Conservation (phyloP, 2,329 filamentous ascomycete species). For the Aureobasidium melanogenum region DNA sequence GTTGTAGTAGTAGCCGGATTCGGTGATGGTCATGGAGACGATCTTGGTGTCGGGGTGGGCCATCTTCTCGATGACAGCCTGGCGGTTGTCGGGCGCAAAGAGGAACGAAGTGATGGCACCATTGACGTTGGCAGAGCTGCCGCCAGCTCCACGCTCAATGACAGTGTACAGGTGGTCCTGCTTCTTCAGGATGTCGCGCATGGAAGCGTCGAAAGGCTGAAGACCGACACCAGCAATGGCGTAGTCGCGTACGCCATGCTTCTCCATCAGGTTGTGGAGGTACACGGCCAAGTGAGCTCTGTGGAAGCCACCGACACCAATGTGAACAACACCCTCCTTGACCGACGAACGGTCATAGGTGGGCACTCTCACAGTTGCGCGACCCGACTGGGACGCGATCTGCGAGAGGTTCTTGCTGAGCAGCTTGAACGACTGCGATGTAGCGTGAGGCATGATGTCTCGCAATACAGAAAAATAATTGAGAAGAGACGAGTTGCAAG, state of each 20-base stretch:
- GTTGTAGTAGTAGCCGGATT: slow-evolving; percentile 50
- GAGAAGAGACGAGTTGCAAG: neutral
- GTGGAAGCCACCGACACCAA: slow-evolving; percentile 49
- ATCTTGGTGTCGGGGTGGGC: slow-evolving; percentile 46
- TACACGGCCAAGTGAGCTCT: slow-evolving; percentile 47
- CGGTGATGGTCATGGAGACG: slow-evolving; percentile 48
- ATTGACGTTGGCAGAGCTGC: slow-evolving; percentile 40
- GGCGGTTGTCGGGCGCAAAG: slow-evolving; percentile 43
- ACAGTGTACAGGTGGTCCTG: slow-evolving; percentile 48
- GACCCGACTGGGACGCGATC: slow-evolving; percentile 22
- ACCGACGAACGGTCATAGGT: slow-evolving; percentile 36
- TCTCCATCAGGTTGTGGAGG: slow-evolving; percentile 40
- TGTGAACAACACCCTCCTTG: slow-evolving; percentile 47
- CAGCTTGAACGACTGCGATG: slow-evolving; percentile 31
- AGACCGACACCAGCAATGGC: slow-evolving; percentile 46
- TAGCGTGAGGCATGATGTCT: slow-evolving; percentile 17
- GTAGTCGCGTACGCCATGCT: slow-evolving; percentile 38
- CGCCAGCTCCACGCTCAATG: slow-evolving; percentile 45
- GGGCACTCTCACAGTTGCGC: slow-evolving; percentile 28
- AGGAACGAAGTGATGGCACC: slow-evolving; percentile 47
- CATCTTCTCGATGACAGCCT: slow-evolving; percentile 48
- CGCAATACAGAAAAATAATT: slow-evolving; percentile 20
- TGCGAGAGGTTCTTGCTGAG: slow-evolving; percentile 31
- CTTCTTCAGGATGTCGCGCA: slow-evolving; percentile 41
- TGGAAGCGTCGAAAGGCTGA: slow-evolving; percentile 41